Conservation (phyloP, 768 basidiomycete species). For the Leucocoprinus leucothites region DNA sequence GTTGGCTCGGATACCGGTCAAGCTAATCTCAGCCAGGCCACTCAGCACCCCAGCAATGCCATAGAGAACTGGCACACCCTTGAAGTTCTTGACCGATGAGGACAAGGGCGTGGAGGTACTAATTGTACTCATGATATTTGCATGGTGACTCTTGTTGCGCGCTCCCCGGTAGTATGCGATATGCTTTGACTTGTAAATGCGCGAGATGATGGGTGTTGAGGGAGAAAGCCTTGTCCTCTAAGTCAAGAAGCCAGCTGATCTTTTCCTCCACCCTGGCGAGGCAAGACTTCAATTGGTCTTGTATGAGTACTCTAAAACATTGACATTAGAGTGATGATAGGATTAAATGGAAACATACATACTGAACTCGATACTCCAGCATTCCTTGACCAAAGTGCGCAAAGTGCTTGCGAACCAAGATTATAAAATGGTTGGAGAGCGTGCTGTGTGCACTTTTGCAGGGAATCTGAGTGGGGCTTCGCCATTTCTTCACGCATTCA, state of each 20-base stretch:
- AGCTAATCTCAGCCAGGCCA: constrained; percentile 33
- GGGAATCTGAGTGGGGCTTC: constrained; percentile 39
- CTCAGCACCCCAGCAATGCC: constrained; percentile 32
- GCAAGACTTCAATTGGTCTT: constrained; percentile 47
- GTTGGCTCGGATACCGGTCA: constrained; percentile 33
- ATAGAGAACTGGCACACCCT: neutral
- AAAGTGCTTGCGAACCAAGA: constrained; percentile 50
- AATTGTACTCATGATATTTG: constrained; percentile 24
- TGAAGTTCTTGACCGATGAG: constrained; percentile 4
- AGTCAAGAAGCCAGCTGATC: constrained; percentile 44
- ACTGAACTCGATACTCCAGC: constrained; percentile 46
- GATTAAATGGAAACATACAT: constrained; percentile 5
- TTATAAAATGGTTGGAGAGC: constrained; percentile 35
- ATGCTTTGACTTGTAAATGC: constrained; percentile 39
- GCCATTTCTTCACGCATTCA: constrained; percentile 46
- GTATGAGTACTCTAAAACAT: constrained; percentile 31
- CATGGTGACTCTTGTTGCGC: constrained; percentile 27
- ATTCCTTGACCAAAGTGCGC: constrained; percentile 47
- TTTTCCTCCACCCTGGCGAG: constrained; percentile 34
- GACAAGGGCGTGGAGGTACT: constrained; percentile 1
- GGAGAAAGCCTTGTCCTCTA: constrained; percentile 51
- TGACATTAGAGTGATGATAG: no score
- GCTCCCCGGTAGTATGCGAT: constrained; percentile 44
- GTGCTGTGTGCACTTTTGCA: constrained; percentile 36
- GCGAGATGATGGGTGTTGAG: constrained; percentile 49